Base-by-base conservation (phyloP, 1,284 basidiomycete species). In the Testicularia cyperi region DNA sequence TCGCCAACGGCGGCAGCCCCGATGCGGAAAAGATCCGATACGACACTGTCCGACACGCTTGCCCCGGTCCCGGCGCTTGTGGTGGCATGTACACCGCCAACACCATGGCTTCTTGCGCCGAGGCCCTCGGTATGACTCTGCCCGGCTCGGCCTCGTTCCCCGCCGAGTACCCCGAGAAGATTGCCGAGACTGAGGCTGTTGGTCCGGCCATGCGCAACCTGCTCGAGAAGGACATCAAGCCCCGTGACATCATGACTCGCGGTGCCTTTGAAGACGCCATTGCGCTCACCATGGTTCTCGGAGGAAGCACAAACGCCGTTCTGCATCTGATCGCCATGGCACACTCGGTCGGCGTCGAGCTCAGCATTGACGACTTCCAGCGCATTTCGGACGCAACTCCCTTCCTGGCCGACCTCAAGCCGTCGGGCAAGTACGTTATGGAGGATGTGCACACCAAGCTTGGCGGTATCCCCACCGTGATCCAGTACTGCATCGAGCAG, bases 391-490 rank as follows among this genome's bases (percentile, higher is more conserved):
- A 76, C 32, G 20, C 31, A 25, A 74, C 72, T 7, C 74, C 74
- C 23, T 75, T 76, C 67, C 55, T 76, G 31, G 74, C 74, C 27
- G 58, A 76, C 44, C 57, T 76, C 42, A 76, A 76, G 53, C 74
- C 74, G 1, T 70, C 66, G 14, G 74, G 74, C 42, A 74, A 74
- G 45, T 76, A 76, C 46, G 72, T 75, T 21, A 76, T 76, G 74
- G 74, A 76, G 25, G 74, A 76, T 26, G 71, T 76, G 8, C 69
- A 72, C 51, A 68, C 61, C 21, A 48, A 61, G 19, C 45, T 73
- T 25, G 71, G 70, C 24, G 74, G 73, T 26, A 67, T 75, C 38
- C 74, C 72, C 5, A 65, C 67, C 77, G 83, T 94, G 46, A 65
- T 75, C 27, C 64, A 76, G 35, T 76, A 76, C 60, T 53, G 65